These are phyloP conservation scores for Dryas integrifolia DNA, from an alignment of 331 rosid genomes.

Conservation along the genomic window DNA sequence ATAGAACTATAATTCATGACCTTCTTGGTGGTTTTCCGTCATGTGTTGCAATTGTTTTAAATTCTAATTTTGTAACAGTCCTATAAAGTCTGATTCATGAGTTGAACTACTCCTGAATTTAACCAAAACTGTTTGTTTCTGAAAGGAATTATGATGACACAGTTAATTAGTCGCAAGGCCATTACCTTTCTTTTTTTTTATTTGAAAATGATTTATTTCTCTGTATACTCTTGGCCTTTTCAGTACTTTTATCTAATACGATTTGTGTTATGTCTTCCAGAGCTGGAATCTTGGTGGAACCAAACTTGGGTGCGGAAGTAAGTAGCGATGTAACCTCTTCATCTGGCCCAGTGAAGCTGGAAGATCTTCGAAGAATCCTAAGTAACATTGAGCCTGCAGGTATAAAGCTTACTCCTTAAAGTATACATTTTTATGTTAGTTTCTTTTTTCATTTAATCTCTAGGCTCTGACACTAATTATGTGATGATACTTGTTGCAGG, in stretches of 20 bases:
- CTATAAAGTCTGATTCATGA: not conserved
- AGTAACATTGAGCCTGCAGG: constrained; percentile 78
- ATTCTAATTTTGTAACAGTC: not conserved
- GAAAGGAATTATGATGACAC: not conserved
- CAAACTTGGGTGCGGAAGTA: constrained; percentile 60
- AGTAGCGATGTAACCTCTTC: constrained; percentile 55
- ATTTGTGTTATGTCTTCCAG: constrained; percentile 31
- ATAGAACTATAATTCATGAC: not conserved
- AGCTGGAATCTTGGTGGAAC: constrained; percentile 54
- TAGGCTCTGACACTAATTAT: constrained; percentile 36
- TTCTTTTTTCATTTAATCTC: not conserved
- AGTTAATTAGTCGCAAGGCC: not conserved
- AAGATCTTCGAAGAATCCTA: constrained; percentile 82
- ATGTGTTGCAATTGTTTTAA: not conserved
- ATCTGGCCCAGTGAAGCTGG: constrained; percentile 78
- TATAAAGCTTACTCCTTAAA: constrained; percentile 21
- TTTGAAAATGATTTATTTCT: not conserved
- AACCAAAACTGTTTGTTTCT: not conserved
- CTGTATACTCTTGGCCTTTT: not conserved
- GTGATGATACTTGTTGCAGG: constrained; percentile 46
- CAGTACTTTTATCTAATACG: constrained; percentile 13
- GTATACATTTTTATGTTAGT: not conserved
- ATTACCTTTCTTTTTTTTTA: not conserved
- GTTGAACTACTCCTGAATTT: not conserved
- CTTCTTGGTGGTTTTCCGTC: not conserved